These are phyloP conservation scores for Apiotrichum domesticum DNA, from an alignment of 1,284 basidiomycete genomes.

Conservation along the genomic window DNA sequence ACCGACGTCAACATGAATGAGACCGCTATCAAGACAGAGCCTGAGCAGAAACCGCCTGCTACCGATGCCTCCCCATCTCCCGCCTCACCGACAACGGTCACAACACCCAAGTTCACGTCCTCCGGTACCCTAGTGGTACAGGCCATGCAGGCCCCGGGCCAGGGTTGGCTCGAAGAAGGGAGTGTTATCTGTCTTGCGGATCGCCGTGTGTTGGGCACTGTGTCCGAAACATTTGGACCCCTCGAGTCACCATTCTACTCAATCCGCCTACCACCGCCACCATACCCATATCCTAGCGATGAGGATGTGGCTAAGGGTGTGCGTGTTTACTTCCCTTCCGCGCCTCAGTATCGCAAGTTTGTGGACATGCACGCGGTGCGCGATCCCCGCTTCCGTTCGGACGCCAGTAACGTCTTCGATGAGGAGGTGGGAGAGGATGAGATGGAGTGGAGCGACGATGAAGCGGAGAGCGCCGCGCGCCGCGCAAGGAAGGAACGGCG, in stretches of 20 bases:
- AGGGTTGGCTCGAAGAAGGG: slow-evolving; percentile 51
- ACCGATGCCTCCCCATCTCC: too few species aligned
- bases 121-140: slow-evolving; percentile 47
- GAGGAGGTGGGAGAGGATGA: slow-evolving; percentile 54
- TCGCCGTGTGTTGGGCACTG: slow-evolving; percentile 50
- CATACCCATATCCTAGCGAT: slow-evolving; percentile 34
- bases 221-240: slow-evolving; percentile 55
- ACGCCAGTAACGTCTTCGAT: slow-evolving; percentile 54
- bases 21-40: too few species aligned
- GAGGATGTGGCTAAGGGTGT: slow-evolving; percentile 25
- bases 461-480: slow-evolving; percentile 52
- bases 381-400: slow-evolving; percentile 48
- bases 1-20: slow-evolving; percentile 1
- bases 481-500: slow-evolving; percentile 15
- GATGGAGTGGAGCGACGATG: slow-evolving; percentile 54
- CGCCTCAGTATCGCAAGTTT: slow-evolving; percentile 45
- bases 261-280: slow-evolving; percentile 42
- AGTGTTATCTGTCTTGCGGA: slow-evolving; percentile 51
- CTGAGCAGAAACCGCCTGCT: too few species aligned
- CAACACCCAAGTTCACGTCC: slow-evolving; percentile 33
- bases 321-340: slow-evolving; percentile 49
- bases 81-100: not conserved
- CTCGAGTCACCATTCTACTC: slow-evolving; percentile 52
- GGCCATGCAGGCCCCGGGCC: slow-evolving; percentile 32
- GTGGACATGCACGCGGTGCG: slow-evolving; percentile 49